Evolutionary conservation across 1,284 basidiomycete genomes (phyloP).

Genomic region (Irpex sp.): DNA sequence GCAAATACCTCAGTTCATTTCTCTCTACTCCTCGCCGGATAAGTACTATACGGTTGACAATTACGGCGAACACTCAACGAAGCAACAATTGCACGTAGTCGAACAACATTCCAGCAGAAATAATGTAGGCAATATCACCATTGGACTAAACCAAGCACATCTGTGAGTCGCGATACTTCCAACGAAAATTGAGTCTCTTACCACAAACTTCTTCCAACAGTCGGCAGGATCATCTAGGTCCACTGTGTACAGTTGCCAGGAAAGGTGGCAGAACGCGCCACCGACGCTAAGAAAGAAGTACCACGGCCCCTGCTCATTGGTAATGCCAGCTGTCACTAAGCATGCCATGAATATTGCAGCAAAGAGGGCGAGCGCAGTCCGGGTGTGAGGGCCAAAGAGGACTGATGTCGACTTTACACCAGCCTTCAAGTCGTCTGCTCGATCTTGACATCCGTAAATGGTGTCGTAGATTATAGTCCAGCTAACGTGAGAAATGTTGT

Average conservation of each 20-base stretch:
- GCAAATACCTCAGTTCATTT: too few species aligned
- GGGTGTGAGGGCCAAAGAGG: constrained; percentile 52
- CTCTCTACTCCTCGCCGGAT: too few species aligned
- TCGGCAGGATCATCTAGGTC: constrained; percentile 37
- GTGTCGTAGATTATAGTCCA: constrained; percentile 74
- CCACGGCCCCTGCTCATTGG: constrained; percentile 44
- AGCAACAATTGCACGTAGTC: too few species aligned
- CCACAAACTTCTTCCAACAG: too few species aligned
- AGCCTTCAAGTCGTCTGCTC: constrained; percentile 47
- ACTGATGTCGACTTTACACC: constrained; percentile 55
- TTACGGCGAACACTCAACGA: too few species aligned
- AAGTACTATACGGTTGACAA: too few species aligned
- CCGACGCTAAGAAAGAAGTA: constrained; percentile 58
- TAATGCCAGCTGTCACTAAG: constrained; percentile 43
- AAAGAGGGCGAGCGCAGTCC: constrained; percentile 49
- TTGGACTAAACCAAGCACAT: too few species aligned
- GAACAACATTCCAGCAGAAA: too few species aligned
- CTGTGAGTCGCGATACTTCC: too few species aligned
- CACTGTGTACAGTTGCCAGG: constrained; percentile 56
- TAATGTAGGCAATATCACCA: too few species aligned
- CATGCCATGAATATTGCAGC: constrained; percentile 46
- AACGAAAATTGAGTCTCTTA: too few species aligned
- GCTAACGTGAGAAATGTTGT: constrained; percentile 28
- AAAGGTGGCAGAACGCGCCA: constrained; percentile 42
- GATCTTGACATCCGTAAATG: constrained; percentile 58